Evolutionary conservation across 352 stramenopile genomes (phyloP), one percentile per base, ranked within the genome.

Genomic region (Phytophthora citrophthora): DNA sequence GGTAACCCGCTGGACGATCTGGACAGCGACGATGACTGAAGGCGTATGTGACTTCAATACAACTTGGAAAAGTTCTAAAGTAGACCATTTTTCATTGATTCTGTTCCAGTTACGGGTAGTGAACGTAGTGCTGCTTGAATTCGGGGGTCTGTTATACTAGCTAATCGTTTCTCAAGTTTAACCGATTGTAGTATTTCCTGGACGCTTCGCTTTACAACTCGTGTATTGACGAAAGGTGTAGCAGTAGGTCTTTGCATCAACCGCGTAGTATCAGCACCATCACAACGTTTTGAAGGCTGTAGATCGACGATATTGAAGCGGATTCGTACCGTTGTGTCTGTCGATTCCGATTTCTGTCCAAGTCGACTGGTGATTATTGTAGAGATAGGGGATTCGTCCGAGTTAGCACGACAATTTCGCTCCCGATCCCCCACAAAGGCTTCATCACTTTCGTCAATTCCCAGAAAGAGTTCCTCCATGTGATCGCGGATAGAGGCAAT

Each of bases 1-100:
- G 93, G 97, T 5, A 96, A 97, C 46, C 93, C 93, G 3, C 72
- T 98, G 10, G 92, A 97, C 55, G 93, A 98, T 63, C 68, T 97
- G 8, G 87, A 95, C 47, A 95, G 86, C 39, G 92, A 98, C 66
- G 89, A 97, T 36, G 92, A 98, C 45, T 95, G 29, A 34, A 13
- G 9, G 9, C 1, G 29, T 34, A 34, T 34, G 29, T 13, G 1
- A 13, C 29, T 34, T 34, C 29, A 34, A 13, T 10, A 34, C 29
- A 34, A 0, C 8, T 13, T 34, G 11, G 11, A 1, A 32, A 9
- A 11, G 2, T 11, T 32, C 5, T 81, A 73, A 44, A 80, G 46
- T 7, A 54, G 32, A 38, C 31, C 23, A 55, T 24, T 53, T 26
- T 75, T 56, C 40, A 76, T 67, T 12, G 66, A 52, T 27, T 68